Conservation (phyloP, 208 protist species). For the Crithidia bombi region DNA sequence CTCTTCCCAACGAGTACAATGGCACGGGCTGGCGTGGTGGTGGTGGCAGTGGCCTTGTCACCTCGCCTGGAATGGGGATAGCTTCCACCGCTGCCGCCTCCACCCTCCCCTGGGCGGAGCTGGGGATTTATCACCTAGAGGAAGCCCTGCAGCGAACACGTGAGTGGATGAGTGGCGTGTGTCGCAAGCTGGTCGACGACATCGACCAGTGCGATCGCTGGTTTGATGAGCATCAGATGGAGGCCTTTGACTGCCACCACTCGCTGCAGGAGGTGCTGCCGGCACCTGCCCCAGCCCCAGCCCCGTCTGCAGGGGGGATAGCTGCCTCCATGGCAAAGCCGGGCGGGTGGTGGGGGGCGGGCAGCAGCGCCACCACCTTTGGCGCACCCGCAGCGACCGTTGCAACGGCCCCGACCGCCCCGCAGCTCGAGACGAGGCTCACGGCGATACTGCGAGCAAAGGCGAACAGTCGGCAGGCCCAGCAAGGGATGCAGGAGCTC, state of each 20-base stretch:
- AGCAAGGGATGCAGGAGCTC: constrained; percentile 49
- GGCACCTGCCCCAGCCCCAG: constrained; percentile 7
- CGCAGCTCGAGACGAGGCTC: constrained; percentile 36
- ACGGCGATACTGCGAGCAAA: constrained; percentile 44
- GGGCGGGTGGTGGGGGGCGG: constrained; percentile 10
- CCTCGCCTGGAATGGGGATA: too few relatives aligned
- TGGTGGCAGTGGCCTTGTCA: neutral
- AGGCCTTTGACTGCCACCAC: constrained; percentile 65
- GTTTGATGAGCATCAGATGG: constrained; percentile 55
- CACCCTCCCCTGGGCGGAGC: constrained; percentile 47
- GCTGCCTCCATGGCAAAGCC: neutral
- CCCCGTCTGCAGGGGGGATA: constrained; percentile 1
- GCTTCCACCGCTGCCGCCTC: too few relatives aligned
- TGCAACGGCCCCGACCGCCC: neutral
- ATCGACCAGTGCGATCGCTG: constrained; percentile 68
- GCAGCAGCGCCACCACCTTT: neutral
- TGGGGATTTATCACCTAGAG: constrained; percentile 59
- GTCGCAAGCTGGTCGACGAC: constrained; percentile 54
- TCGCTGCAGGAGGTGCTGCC: constrained; percentile 60
- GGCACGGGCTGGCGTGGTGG: neutral
- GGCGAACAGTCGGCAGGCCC: constrained; percentile 34
- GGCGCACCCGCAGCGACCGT: neutral
- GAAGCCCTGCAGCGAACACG: constrained; percentile 51
- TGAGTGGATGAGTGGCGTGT: constrained; percentile 66
- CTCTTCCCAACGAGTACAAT: too few relatives aligned